Percentiles rank a stretch among this genome's conserved stretches.
Conservation (phyloP, 2,329 filamentous ascomycete species). For the Gremmenia infestans region DNA sequence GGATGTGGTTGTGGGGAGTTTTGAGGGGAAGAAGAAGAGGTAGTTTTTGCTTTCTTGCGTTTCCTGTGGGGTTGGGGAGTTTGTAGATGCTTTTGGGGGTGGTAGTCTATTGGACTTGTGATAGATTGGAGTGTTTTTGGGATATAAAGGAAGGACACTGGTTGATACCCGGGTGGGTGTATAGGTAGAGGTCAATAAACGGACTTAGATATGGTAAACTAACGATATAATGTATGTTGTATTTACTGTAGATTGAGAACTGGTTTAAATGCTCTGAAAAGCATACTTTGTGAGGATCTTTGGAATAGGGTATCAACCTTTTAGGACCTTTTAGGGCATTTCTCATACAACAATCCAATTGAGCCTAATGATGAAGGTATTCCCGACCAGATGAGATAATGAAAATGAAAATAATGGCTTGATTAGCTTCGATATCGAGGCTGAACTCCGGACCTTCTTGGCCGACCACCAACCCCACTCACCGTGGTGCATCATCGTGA, state of each 20-base stretch:
- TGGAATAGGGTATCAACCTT: too few species aligned
- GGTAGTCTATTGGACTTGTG: background rate
- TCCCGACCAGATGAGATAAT: too few species aligned
- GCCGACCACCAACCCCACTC: background rate
- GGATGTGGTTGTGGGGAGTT: conserved; percentile 44
- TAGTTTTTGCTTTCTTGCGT: conserved; percentile 5
- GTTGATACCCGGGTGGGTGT: background rate
- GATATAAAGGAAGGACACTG: background rate
- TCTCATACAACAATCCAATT: too few species aligned
- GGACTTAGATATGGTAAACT: background rate
- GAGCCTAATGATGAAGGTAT: too few species aligned
- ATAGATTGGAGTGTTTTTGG: background rate
- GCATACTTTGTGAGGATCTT: too few species aligned
- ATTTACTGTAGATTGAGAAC: too few species aligned
- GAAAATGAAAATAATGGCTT: too few species aligned
- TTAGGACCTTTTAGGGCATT: too few species aligned
- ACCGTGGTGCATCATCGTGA: background rate
- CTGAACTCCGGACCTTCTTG: background rate
- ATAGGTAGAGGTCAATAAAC: background rate
- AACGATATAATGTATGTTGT: background rate
- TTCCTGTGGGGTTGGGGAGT: background rate
- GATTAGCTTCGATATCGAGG: background rate
- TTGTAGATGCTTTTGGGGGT: background rate
- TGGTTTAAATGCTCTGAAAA: too few species aligned
- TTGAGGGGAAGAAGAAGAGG: conserved; percentile 24